Evolutionary conservation across 164 flowering plant genomes (phyloP), one percentile per base, ranked within the genome.

Genomic region (Berberis vulgaris): DNA sequence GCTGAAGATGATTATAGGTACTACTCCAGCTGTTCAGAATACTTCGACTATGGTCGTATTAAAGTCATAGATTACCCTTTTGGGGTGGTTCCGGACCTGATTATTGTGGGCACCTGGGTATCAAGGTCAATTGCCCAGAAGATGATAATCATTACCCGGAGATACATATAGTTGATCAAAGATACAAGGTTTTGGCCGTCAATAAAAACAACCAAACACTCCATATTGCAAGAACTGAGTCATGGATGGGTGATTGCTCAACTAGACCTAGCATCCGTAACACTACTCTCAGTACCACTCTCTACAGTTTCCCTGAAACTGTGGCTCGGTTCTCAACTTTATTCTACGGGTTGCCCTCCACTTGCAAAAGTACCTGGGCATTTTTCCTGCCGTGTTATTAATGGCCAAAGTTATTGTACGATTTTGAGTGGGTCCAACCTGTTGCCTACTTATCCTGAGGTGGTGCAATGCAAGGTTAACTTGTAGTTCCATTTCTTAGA

Each of bases 151-250:
- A 26, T 26, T 26, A 26, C 26, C 26, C 26, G 26, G 26, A 26
- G 26, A 26, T 26, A 26, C 26, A 26, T 26, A 26, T 26, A 26
- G 26, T 26, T 26, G 26, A 26, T 26, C 57, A 63, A 1, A 43
- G 26, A 1, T 79, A 73, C 65, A 42, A 49, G 1, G 71, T 79
- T 7, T 49, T 76, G 42, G 7, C 43, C 0, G 12, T 71, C 9
- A n/a, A 65, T 38, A 41, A 7, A 8, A 13, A 43, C 0, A 43
- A 12, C 0, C 49, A 53, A 7, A 38, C 41, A 0, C 63, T 79
- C 55, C 65, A 8, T 4, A 55, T 79, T 12, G 61, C 73, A 0
- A 72, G 76, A 68, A 47, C 12, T 2, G 80, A 74, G 49, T 72
- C 26, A 50, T n/a, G 13, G 40, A 55, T 55, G 0, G 64, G 45